These are phyloP conservation scores for Penicillium paneum DNA, from an alignment of 2,329 filamentous ascomycete species.

Conservation along the genomic window DNA sequence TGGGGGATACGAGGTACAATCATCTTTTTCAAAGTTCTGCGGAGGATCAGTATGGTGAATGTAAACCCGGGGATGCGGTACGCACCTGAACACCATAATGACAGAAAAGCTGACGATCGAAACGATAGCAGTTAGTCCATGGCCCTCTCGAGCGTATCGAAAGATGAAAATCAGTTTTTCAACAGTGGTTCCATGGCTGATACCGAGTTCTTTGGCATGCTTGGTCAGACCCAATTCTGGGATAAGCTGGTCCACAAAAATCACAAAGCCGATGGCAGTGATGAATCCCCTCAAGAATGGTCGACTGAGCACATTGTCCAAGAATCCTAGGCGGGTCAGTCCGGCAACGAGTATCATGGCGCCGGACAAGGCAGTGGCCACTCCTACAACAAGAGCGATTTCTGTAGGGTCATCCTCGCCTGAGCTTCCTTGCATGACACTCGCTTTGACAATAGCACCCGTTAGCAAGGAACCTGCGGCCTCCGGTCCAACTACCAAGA, in stretches of 20 bases:
- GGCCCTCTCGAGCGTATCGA: slow-evolving; percentile 61
- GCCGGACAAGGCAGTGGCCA: slow-evolving; percentile 83
- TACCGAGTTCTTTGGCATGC: slow-evolving; percentile 58
- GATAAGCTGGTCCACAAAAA: slow-evolving; percentile 90
- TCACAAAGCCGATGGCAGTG: slow-evolving; percentile 93
- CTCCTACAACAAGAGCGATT: slow-evolving; percentile 80
- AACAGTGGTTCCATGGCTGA: slow-evolving; percentile 78
- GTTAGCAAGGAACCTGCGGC: slow-evolving; percentile 88
- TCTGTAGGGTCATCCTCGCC: slow-evolving; percentile 64
- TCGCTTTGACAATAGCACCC: slow-evolving; percentile 77
- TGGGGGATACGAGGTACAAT: slow-evolving; percentile 74
- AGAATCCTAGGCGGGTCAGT: slow-evolving; percentile 78
- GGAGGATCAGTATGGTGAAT: slow-evolving; percentile 13
- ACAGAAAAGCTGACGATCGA: slow-evolving; percentile 76
- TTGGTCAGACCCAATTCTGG: slow-evolving; percentile 77
- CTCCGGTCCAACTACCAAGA: slow-evolving; percentile 92
- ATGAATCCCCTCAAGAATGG: slow-evolving; percentile 95
- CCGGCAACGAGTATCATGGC: slow-evolving; percentile 86
- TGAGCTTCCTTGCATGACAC: slow-evolving; percentile 65
- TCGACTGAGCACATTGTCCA: slow-evolving; percentile 89
- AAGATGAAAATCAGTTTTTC: slow-evolving; percentile 81
- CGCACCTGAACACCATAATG: slow-evolving; percentile 85
- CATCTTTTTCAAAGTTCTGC: slow-evolving; percentile 73
- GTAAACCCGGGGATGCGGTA: not conserved
- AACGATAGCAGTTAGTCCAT: slow-evolving; percentile 72